phyloP scores from a whole-genome alignment of 164 flowering plant species.

The Chimonanthus praecox region DNA sequence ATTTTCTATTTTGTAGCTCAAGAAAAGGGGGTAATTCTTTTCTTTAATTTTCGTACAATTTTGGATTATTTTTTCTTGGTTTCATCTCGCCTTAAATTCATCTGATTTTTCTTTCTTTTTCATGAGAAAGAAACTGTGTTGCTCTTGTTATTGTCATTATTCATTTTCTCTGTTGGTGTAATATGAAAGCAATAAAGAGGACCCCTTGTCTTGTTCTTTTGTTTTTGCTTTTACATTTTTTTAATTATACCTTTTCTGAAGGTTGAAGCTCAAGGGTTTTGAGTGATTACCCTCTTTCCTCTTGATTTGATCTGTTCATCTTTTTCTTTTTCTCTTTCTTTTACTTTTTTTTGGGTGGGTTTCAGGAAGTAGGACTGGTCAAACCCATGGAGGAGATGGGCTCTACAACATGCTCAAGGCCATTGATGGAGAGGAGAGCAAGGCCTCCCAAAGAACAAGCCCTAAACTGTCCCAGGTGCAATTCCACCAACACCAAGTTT shows the following conservation, averaged over 20 bases:
- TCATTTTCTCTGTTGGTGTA: background rate
- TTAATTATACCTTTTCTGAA: too few species aligned
- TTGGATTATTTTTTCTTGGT: slow-evolving; percentile 1
- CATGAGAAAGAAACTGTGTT: background rate
- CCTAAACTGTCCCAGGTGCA: slow-evolving; percentile 90
- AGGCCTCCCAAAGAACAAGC: slow-evolving; percentile 79
- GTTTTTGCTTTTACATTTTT: background rate
- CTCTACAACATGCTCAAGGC: slow-evolving; percentile 42
- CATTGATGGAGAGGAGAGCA: slow-evolving; percentile 46
- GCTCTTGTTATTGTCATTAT: background rate
- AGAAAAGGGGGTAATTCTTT: background rate
- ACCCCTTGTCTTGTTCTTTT: background rate
- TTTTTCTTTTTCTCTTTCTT: slow-evolving; percentile 4
- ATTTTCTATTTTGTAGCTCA: background rate
- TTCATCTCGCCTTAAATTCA: background rate
- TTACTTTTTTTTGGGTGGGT: slow-evolving; percentile 4
- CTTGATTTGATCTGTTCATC: background rate
- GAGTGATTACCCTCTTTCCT: background rate
- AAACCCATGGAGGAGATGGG: slow-evolving; percentile 75
- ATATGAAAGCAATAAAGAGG: slow-evolving; percentile 1
- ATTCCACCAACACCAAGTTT: slow-evolving; percentile 88
- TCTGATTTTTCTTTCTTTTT: slow-evolving; percentile 4
- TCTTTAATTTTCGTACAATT: background rate
- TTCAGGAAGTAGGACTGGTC: slow-evolving; percentile 68
- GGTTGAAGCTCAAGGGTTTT: background rate